Conservation (phyloP, 192 early-diverging fungal species). For the Coemansia sp. region DNA sequence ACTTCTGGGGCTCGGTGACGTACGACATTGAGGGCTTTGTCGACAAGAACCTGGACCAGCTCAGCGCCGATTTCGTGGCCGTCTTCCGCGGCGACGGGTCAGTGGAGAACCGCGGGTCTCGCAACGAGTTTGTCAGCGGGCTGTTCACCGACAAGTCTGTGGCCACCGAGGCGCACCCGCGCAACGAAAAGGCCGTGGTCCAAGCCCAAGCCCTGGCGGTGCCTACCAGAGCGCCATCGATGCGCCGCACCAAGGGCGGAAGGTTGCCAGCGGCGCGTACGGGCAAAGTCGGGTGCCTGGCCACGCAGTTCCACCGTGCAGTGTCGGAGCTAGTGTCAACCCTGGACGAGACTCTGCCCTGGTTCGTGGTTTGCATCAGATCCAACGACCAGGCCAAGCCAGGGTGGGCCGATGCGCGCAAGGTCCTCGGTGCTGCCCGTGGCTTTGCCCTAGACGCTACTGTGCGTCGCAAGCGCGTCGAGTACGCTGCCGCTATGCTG, state of each 20-base stretch:
- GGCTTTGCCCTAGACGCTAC: constrained; percentile 29
- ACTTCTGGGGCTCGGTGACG: constrained; percentile 55
- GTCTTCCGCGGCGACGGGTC: constrained; percentile 74
- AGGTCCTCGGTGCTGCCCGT: constrained; percentile 39
- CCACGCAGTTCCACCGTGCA: constrained; percentile 69
- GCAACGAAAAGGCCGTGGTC: constrained; percentile 73
- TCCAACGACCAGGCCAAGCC: constrained; percentile 48
- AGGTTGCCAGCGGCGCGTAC: constrained; percentile 56
- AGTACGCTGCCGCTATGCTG: constrained; percentile 47
- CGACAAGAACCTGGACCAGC: constrained; percentile 75
- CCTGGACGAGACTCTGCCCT: constrained; percentile 74
- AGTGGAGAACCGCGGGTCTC: constrained; percentile 57
- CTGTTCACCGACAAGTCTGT: constrained; percentile 77
- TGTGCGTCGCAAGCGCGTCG: constrained; percentile 46
- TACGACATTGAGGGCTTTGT: constrained; percentile 85
- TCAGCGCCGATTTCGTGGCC: constrained; percentile 83
- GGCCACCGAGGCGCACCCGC: constrained; percentile 78
- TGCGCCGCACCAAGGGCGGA: constrained; percentile 62
- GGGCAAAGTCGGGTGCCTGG: constrained; percentile 62
- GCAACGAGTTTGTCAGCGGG: constrained; percentile 73
- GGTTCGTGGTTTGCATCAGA: constrained; percentile 75
- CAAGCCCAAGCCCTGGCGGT: constrained; percentile 73
- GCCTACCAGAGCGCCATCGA: constrained; percentile 69
- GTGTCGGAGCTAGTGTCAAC: constrained; percentile 67
- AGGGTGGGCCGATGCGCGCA: constrained; percentile 32